These are phyloP conservation scores for Globisporangium irregulare DNA, from an alignment of 352 stramenopile species.

Conservation along the genomic window DNA sequence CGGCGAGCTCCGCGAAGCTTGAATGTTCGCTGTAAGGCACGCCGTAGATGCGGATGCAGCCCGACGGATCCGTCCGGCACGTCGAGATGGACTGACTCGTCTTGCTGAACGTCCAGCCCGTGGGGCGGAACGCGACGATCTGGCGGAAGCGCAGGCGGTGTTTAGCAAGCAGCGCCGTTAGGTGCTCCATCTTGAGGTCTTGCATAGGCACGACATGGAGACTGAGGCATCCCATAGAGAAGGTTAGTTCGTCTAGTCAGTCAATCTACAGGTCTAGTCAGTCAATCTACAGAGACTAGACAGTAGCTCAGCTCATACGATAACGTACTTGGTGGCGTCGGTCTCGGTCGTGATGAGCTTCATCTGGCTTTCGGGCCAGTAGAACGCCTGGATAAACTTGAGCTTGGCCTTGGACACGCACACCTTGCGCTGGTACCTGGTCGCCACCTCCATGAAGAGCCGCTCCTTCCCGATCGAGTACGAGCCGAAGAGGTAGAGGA, in stretches of 20 bases:
- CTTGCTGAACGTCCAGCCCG: conserved; percentile 87
- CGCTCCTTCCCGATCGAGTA: conserved; percentile 98
- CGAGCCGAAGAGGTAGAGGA: conserved; percentile 94
- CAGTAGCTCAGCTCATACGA: background rate
- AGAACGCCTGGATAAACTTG: conserved; percentile 86
- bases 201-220: conserved; percentile 93
- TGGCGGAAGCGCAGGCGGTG: conserved; percentile 66
- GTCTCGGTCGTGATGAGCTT: conserved; percentile 85
- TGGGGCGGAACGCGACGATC: conserved; percentile 95
- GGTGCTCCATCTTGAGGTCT: conserved; percentile 92
- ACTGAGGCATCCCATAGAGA: conserved; percentile 20
- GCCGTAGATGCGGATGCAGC: conserved; percentile 89
- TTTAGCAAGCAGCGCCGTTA: conserved; percentile 58
- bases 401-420: conserved; percentile 76
- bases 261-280: conserved; percentile 10
- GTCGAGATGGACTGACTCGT: conserved; percentile 55
- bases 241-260: conserved; percentile 2
- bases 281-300: background rate
- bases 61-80: conserved; percentile 75
- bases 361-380: conserved; percentile 81
- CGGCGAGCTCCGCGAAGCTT: conserved; percentile 93
- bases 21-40: conserved; percentile 97
- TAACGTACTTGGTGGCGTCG: conserved; percentile 57
- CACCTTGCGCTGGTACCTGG: conserved; percentile 66
- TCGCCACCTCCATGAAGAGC: conserved; percentile 94